Evolutionary conservation across 2,329 filamentous ascomycete species (phyloP), one percentile per base, ranked within the genome.

Genomic region (Aspergillus novofumigatus): DNA sequence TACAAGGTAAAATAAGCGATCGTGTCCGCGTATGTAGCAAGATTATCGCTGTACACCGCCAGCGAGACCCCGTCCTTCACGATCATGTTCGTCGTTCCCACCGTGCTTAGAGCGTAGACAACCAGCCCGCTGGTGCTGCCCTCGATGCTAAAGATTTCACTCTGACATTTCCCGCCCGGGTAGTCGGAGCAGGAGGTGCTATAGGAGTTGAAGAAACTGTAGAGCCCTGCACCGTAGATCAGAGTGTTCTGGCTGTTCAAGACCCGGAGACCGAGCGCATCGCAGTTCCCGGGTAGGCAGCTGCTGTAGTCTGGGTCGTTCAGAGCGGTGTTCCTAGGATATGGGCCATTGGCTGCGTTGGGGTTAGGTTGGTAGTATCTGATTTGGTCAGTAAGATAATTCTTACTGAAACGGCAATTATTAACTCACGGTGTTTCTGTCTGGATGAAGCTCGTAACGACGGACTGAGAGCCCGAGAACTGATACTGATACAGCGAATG

Each of bases 141-240:
- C 52, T 81, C 78, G 14, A 83, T 65, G 44, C 73, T 76, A 55
- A 82, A 70, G 14, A 83, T 81, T n/a, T 74, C 64, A 41, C 69
- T 74, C 69, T 83, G 81, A 56, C 81, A 84, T 1, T 70, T 59
- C 7, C 75, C 72, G 7, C 69, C 66, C 8, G 72, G 73, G 54
- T 71, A 68, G 35, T 73, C 65, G 3, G 75, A 75, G 65, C 78
- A 80, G 1, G 64, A 62, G 0, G 76, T 78, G 58, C 67, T 77
- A 68, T 83, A 82, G 62, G 82, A 75, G 62, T 81, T 75, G 68
- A 83, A 84, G 71, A 84, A 83, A 20, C 74, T 78, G 71, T 84
- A 83, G 4, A 82, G 63, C 1, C 81, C 81, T 0, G 77, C 80
- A 17, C 81, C 81, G 60, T 83, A 83, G 20, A 79, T 70, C 48